These are phyloP conservation scores for Citeromyces matritensis DNA, from an alignment of 805 yeast genomes.

Conservation along the genomic window DNA sequence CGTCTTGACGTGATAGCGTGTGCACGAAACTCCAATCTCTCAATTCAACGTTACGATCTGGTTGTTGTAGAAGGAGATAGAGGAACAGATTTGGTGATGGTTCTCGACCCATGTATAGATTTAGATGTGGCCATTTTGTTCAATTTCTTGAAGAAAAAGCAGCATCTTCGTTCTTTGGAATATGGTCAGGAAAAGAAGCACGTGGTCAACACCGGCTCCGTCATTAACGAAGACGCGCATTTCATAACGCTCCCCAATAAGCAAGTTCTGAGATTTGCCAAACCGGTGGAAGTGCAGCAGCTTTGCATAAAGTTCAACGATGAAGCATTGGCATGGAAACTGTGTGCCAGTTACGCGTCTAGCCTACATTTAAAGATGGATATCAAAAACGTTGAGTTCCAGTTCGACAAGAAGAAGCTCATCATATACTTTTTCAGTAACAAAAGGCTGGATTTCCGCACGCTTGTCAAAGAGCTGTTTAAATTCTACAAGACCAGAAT, in stretches of 20 bases:
- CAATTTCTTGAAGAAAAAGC: slow-evolving; percentile 60
- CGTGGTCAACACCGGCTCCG: slow-evolving; percentile 5
- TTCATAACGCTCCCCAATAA: slow-evolving; percentile 64
- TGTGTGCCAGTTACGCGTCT: slow-evolving; percentile 33
- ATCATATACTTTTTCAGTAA: slow-evolving; percentile 55
- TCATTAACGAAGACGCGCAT: slow-evolving; percentile 39
- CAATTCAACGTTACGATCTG: slow-evolving; percentile 43
- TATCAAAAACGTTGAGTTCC: slow-evolving; percentile 65
- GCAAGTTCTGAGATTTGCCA: slow-evolving; percentile 64
- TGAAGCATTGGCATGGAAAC: slow-evolving; percentile 56
- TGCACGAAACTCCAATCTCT: slow-evolving; percentile 48
- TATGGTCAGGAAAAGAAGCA: slow-evolving; percentile 14
- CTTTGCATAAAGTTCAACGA: slow-evolving; percentile 51
- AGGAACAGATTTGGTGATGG: slow-evolving; percentile 67
- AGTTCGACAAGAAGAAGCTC: slow-evolving; percentile 65
- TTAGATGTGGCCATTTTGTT: slow-evolving; percentile 55
- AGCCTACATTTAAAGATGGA: slow-evolving; percentile 31
- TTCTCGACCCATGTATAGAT: slow-evolving; percentile 48
- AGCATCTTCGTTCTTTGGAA: slow-evolving; percentile 40
- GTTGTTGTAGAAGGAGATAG: slow-evolving; percentile 76
- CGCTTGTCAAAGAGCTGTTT: slow-evolving; percentile 57
- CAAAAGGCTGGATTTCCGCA: slow-evolving; percentile 60
- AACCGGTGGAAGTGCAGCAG: slow-evolving; percentile 52
- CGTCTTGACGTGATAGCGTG: slow-evolving; percentile 54
- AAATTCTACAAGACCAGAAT: slow-evolving; percentile 66